phyloP scores from a whole-genome alignment of 2,329 filamentous ascomycete species.

The Colletotrichum spaethianum region DNA sequence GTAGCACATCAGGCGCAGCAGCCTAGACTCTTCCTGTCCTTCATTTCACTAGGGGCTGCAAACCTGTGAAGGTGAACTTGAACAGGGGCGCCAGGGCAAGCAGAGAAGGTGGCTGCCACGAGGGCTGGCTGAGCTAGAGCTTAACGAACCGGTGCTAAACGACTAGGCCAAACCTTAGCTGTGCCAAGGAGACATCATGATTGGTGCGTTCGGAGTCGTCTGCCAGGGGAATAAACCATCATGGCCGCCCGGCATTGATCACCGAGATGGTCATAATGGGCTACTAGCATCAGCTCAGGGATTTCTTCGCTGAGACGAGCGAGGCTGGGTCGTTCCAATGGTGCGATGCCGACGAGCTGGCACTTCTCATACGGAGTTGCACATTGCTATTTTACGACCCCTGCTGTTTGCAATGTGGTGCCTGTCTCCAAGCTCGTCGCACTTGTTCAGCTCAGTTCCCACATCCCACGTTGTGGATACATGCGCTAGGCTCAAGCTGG shows the following conservation, averaged over 20 bases:
- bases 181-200: background rate
- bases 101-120: conserved; percentile 19
- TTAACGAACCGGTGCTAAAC: conserved; percentile 23
- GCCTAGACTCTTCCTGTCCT: background rate
- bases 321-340: background rate
- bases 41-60: background rate
- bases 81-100: background rate
- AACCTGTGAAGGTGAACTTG: background rate
- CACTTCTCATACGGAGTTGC: background rate
- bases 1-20: background rate
- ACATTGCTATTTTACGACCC: background rate
- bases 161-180: conserved; percentile 33
- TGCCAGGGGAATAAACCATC: conserved; percentile 1
- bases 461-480: conserved; percentile 5
- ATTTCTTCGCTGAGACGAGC: background rate
- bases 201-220: background rate
- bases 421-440: background rate
- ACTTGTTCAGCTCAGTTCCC: conserved; percentile 15
- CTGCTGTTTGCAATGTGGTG: background rate
- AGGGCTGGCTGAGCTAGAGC: conserved; percentile 23
- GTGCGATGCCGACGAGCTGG: background rate
- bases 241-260: background rate
- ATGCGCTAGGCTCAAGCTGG: conserved; percentile 20
- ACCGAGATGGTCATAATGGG: background rate
- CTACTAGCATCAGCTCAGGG: background rate